phyloP scores from a whole-genome alignment of 2,329 filamentous ascomycete genomes.

The Lecanicillium sp. region DNA sequence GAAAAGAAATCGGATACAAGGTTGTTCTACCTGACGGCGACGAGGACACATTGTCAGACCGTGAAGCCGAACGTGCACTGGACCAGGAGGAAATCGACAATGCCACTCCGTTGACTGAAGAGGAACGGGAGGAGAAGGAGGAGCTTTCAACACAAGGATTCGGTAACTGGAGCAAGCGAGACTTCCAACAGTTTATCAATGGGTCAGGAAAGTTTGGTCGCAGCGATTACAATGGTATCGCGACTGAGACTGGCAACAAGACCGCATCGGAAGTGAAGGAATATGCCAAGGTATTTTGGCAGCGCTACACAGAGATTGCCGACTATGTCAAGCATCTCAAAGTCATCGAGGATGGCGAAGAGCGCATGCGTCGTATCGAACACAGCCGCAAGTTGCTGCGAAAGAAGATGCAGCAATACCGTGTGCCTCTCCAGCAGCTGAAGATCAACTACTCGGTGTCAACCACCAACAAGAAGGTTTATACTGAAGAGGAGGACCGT shows the following conservation, averaged over 20 bases:
- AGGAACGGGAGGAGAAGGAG: conserved; percentile 82
- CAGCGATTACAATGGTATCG: conserved; percentile 75
- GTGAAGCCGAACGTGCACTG: conserved; percentile 77
- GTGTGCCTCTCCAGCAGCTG: conserved; percentile 94
- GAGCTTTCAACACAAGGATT: conserved; percentile 78
- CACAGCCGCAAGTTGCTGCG: conserved; percentile 88
- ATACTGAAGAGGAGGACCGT: conserved; percentile 95
- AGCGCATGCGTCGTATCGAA: conserved; percentile 79
- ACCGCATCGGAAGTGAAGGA: conserved; percentile 74
- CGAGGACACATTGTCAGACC: conserved; percentile 77
- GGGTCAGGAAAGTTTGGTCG: conserved; percentile 90
- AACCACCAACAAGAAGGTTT: conserved; percentile 99
- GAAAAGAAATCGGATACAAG: conserved; percentile 95
- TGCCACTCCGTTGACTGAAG: conserved; percentile 78
- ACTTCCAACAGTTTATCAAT: conserved; percentile 98
- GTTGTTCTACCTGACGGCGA: conserved; percentile 82
- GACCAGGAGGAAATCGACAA: conserved; percentile 93
- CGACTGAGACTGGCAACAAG: conserved; percentile 88
- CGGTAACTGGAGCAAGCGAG: conserved; percentile 88
- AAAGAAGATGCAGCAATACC: conserved; percentile 93
- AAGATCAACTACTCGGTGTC: conserved; percentile 99
- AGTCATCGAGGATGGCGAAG: conserved; percentile 87
- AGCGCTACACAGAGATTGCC: conserved; percentile 81
- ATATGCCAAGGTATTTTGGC: conserved; percentile 95
- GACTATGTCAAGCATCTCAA: conserved; percentile 86